Evolutionary conservation across 805 yeast genomes (phyloP).

Genomic region (Cyberlindnera maritima): DNA sequence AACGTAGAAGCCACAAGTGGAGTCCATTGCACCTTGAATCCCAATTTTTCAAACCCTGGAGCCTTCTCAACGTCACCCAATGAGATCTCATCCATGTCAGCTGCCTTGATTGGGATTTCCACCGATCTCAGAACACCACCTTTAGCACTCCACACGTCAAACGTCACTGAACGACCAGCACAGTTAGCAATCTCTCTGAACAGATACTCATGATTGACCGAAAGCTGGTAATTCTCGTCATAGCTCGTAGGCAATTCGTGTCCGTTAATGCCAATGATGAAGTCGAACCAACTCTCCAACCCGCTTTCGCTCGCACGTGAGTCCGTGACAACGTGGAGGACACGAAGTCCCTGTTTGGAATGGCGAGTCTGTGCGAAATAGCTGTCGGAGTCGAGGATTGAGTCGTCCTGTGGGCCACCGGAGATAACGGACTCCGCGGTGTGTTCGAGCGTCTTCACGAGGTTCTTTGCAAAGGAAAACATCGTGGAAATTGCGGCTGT

Average conservation of each 20-base stretch:
- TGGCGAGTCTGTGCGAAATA: conserved; percentile 30
- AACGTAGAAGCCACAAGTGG: conserved; percentile 72
- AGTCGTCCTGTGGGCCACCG: conserved; percentile 27
- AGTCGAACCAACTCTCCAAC: conserved; percentile 86
- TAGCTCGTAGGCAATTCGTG: conserved; percentile 47
- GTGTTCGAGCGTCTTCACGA: conserved; percentile 55
- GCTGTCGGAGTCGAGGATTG: conserved; percentile 24
- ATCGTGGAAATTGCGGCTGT: too few relatives aligned
- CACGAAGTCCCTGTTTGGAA: conserved; percentile 51
- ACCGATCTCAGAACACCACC: conserved; percentile 62
- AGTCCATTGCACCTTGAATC: conserved; percentile 72
- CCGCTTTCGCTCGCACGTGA: conserved; percentile 51
- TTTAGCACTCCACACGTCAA: conserved; percentile 84
- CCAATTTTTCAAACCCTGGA: conserved; percentile 48
- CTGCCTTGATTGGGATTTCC: conserved; percentile 31
- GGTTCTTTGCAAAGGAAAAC: conserved; percentile 64
- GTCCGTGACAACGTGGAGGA: conserved; percentile 44
- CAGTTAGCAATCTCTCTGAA: conserved; percentile 41
- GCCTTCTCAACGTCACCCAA: conserved; percentile 23
- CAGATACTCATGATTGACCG: conserved; percentile 44
- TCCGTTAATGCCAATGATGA: conserved; percentile 75
- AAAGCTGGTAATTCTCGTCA: conserved; percentile 32
- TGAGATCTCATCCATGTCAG: conserved; percentile 30
- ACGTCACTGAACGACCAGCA: conserved; percentile 39
- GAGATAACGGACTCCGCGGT: conserved; percentile 30